These are phyloP conservation scores for Fusarium fujikuroi DNA, from an alignment of 2,329 filamentous ascomycete species.

Conservation along the genomic window DNA sequence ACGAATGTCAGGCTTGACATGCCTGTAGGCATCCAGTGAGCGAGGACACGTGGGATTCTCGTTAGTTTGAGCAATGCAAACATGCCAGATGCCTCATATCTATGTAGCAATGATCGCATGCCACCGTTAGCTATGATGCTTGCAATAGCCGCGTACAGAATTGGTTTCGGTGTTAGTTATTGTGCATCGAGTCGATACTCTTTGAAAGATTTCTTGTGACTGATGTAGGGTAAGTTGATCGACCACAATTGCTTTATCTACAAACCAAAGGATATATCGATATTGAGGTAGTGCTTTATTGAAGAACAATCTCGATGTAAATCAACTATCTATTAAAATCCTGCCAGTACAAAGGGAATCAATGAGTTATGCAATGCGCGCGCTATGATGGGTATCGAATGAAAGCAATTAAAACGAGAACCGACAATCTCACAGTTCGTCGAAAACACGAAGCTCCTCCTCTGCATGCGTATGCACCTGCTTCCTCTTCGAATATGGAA, in stretches of 20 bases:
- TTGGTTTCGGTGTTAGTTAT: neutral
- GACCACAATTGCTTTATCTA: neutral
- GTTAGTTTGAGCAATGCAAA: neutral
- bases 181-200: neutral
- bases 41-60: too few relatives aligned
- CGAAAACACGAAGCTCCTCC: conserved; percentile 56
- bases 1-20: neutral
- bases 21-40: neutral
- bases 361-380: neutral
- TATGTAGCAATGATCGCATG: neutral
- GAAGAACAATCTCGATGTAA: neutral
- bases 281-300: neutral
- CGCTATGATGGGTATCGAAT: conserved; percentile 21
- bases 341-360: neutral
- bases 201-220: neutral
- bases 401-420: conserved; percentile 5
- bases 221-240: neutral
- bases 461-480: conserved; percentile 40
- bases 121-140: neutral
- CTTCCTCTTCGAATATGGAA: conserved; percentile 44
- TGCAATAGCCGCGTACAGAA: neutral
- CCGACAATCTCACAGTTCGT: conserved; percentile 54
- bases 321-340: neutral
- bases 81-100: too few relatives aligned
- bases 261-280: neutral